phyloP scores from a whole-genome alignment of 768 basidiomycete species.

The Auricularia auricula-judae region DNA sequence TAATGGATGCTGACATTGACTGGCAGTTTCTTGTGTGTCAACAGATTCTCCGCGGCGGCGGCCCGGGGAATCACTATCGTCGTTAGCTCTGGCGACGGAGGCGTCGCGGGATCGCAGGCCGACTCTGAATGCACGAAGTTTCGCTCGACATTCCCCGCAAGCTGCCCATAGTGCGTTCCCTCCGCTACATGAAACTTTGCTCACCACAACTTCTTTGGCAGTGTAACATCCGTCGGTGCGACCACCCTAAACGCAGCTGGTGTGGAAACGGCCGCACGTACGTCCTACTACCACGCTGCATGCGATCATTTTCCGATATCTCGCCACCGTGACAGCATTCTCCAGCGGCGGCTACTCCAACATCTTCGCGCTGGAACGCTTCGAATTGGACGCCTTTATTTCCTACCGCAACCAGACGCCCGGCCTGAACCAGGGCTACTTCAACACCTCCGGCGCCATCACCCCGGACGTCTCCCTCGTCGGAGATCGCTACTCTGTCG shows the following conservation, averaged over 20 bases:
- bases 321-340: slow-evolving; percentile 20
- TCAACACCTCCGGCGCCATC: slow-evolving; percentile 27
- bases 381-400: slow-evolving; percentile 27
- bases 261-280: no score
- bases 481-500: slow-evolving; percentile 27
- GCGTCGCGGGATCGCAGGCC: slow-evolving; percentile 20
- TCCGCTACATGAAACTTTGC: neutral
- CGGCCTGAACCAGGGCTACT: slow-evolving; percentile 19
- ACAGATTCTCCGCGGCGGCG: slow-evolving; percentile 3
- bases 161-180: slow-evolving; percentile 10
- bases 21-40: neutral
- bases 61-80: slow-evolving; percentile 47
- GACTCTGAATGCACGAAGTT: slow-evolving; percentile 16
- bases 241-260: neutral
- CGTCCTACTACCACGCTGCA: no score
- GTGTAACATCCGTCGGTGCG: neutral
- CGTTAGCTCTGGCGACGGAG: slow-evolving; percentile 52
- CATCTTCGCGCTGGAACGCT: slow-evolving; percentile 23
- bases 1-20: slow-evolving; percentile 30
- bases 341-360: slow-evolving; percentile 64
- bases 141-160: slow-evolving; percentile 26
- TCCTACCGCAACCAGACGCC: slow-evolving; percentile 24
- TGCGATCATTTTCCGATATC: no score
- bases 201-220: neutral
- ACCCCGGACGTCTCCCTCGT: slow-evolving; percentile 39